These are phyloP conservation scores for Drechslera avenae DNA, from an alignment of 2,329 filamentous ascomycete genomes.

Conservation along the genomic window DNA sequence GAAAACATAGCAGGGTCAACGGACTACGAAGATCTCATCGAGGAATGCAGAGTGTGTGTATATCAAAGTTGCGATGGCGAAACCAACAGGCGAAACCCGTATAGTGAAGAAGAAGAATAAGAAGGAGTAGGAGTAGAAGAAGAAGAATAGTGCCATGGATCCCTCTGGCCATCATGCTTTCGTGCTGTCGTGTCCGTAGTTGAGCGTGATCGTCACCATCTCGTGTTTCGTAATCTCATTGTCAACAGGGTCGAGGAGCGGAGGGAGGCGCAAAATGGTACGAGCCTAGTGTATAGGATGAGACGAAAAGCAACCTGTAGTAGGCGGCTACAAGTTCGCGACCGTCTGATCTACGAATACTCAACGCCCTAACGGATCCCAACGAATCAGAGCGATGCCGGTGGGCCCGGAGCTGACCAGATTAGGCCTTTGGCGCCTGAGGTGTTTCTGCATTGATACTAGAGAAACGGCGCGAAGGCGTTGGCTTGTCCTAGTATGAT, in stretches of 20 bases:
- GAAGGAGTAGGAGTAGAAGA: conserved; percentile 5
- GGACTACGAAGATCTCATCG: conserved; percentile 24
- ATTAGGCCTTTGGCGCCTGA: not conserved
- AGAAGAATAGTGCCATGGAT: conserved; percentile 9
- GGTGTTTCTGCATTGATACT: not conserved
- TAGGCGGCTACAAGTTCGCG: not conserved
- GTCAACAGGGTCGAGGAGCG: conserved; percentile 16
- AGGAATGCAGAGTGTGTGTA: conserved; percentile 28
- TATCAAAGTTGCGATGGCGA: conserved; percentile 12
- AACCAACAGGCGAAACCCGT: conserved; percentile 15
- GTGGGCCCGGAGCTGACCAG: not conserved
- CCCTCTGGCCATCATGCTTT: conserved; percentile 18
- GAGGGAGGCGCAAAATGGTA: conserved; percentile 10
- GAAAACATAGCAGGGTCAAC: conserved; percentile 24
- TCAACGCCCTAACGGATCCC: not conserved
- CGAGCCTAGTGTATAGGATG: conserved; percentile 38
- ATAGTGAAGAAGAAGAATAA: not conserved
- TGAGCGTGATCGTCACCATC: conserved; percentile 21
- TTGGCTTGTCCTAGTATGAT: conserved; percentile 31
- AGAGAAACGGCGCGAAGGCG: not conserved
- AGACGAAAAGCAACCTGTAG: conserved; percentile 20
- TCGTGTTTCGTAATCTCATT: conserved; percentile 30
- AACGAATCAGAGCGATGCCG: not conserved
- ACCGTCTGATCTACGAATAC: not conserved
- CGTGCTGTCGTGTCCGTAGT: conserved; percentile 20